phyloP scores from a whole-genome alignment of 805 yeast species.

The Ogataea polymorpha region DNA sequence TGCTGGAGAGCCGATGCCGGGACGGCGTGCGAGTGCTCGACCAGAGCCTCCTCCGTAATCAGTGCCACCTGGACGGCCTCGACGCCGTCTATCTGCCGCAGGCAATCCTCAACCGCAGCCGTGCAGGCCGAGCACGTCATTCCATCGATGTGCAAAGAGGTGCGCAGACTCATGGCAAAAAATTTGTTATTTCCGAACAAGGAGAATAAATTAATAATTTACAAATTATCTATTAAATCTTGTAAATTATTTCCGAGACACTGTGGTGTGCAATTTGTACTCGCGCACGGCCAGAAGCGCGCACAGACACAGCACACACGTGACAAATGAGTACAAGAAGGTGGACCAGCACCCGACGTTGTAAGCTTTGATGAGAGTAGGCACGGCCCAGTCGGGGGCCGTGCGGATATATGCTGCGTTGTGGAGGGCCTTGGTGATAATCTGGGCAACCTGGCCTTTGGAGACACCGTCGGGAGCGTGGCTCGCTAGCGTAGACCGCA shows the following conservation, averaged over 20 bases:
- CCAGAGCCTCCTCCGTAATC: conserved; percentile 68
- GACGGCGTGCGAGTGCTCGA: conserved; percentile 43
- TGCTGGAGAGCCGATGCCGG: conserved; percentile 39
- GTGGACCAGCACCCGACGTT: conserved; percentile 51
- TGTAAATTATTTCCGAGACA: conserved; percentile 35
- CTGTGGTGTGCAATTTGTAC: conserved; percentile 51
- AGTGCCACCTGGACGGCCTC: conserved; percentile 60
- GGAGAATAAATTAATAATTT: background rate
- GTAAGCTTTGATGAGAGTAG: conserved; percentile 49
- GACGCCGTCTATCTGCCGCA: conserved; percentile 22
- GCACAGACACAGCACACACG: conserved; percentile 26
- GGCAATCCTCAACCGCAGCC: conserved; percentile 49
- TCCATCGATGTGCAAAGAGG: conserved; percentile 46
- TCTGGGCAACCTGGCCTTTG: conserved; percentile 35
- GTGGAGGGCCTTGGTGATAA: conserved; percentile 52
- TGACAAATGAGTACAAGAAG: conserved; percentile 42
- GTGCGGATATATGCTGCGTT: conserved; percentile 51
- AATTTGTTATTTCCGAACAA: conserved; percentile 1
- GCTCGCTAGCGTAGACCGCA: conserved; percentile 31
- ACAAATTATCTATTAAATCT: background rate
- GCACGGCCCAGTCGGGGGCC: conserved; percentile 53
- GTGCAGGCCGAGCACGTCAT: conserved; percentile 94
- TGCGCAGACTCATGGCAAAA: background rate
- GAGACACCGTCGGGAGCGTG: conserved; percentile 37
- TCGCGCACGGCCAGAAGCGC: conserved; percentile 11